These are phyloP conservation scores for Parascedosporium putredinis DNA, from an alignment of 2,329 filamentous ascomycete genomes.

Conservation along the genomic window DNA sequence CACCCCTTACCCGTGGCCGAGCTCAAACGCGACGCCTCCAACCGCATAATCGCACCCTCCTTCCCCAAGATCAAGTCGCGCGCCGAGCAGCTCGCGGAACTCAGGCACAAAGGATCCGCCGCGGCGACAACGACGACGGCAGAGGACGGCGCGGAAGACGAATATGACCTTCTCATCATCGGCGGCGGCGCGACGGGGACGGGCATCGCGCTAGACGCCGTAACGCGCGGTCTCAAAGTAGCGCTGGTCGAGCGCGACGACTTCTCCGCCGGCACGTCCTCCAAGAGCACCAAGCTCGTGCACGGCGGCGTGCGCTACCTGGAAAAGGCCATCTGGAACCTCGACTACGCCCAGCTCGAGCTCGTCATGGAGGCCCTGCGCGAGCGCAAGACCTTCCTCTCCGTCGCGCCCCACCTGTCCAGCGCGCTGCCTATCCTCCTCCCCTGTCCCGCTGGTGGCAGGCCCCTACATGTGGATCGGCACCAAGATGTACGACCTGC, in stretches of 20 bases:
- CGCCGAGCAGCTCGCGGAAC: conserved; percentile 27
- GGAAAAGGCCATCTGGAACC: conserved; percentile 77
- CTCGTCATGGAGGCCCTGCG: conserved; percentile 73
- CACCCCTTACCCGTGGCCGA: conserved; percentile 18
- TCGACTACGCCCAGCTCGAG: conserved; percentile 74
- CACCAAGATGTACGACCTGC: conserved; percentile 69
- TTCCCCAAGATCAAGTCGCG: conserved; percentile 25
- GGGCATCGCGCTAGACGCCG: conserved; percentile 72
- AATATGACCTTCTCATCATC: conserved; percentile 70
- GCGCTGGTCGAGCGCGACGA: conserved; percentile 75
- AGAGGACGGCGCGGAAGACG: too few relatives aligned
- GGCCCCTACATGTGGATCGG: conserved; percentile 63
- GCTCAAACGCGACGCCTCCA: conserved; percentile 24
- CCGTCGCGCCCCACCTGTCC: conserved; percentile 73
- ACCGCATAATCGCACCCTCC: conserved; percentile 26
- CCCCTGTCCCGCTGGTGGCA: conserved; percentile 78
- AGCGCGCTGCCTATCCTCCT: conserved; percentile 77
- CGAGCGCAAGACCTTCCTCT: conserved; percentile 73
- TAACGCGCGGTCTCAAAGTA: conserved; percentile 68
- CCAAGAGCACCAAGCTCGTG: conserved; percentile 80
- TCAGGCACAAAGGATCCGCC: conserved; percentile 21
- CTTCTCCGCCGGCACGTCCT: conserved; percentile 72
- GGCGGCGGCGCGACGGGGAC: conserved; percentile 71
- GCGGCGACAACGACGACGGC: too few relatives aligned
- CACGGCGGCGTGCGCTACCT: conserved; percentile 78